These are phyloP conservation scores for Pseudozyma hubeiensis DNA, from an alignment of 1,284 basidiomycete species.

Conservation along the genomic window DNA sequence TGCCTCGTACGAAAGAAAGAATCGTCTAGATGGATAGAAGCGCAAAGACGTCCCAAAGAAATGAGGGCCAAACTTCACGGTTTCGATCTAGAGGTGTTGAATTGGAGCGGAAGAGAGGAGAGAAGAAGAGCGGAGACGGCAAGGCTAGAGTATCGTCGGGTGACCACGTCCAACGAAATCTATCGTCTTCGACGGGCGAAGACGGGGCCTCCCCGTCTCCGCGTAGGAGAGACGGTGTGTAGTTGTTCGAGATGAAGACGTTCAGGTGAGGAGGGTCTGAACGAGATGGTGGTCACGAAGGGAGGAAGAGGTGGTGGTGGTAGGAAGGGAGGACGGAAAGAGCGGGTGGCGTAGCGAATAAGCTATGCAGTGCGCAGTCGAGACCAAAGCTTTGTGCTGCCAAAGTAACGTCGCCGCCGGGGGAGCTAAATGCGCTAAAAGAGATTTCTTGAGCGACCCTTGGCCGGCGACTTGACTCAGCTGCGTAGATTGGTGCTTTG, in stretches of 20 bases:
- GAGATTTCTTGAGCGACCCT: no score
- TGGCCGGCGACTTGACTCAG: no score
- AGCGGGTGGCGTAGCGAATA: neutral
- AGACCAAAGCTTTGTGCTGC: neutral
- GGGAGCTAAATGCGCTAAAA: no score
- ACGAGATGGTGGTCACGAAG: neutral
- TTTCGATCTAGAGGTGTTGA: neutral
- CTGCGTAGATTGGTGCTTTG: no score
- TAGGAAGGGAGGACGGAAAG: slow-evolving; percentile 3
- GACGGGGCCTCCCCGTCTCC: slow-evolving; percentile 13
- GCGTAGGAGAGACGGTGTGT: neutral
- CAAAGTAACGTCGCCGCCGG: no score
- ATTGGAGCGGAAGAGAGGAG: neutral
- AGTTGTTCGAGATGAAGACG: neutral
- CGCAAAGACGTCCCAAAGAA: neutral
- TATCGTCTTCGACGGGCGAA: slow-evolving; percentile 20
- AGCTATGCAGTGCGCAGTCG: slow-evolving; percentile 8
- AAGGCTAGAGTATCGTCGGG: slow-evolving; percentile 23
- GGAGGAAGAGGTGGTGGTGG: slow-evolving; percentile 11
- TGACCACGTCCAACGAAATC: slow-evolving; percentile 44
- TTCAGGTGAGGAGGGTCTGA: neutral
- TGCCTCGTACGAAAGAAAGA: no score
- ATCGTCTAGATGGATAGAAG: neutral
- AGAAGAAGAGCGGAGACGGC: slow-evolving; percentile 7
- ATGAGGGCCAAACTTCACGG: no score